Evolutionary conservation across 352 stramenopile species (phyloP), one percentile per base, ranked within the genome.

Genomic region (Phytophthora fragariaefolia): DNA sequence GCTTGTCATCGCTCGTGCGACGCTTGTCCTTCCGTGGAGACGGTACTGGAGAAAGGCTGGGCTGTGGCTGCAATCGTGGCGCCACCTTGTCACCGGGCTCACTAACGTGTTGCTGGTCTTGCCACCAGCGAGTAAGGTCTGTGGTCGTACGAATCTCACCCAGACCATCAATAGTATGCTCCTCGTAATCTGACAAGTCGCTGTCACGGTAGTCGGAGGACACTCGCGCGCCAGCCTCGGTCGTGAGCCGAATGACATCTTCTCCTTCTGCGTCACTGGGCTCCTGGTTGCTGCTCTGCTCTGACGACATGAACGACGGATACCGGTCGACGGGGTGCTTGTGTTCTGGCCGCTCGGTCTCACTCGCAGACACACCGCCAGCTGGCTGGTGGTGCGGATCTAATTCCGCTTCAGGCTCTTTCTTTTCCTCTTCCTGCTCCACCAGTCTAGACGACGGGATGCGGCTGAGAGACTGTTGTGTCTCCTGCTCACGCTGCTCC

Each of bases 101-200:
- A 23, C 69, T 71, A 3, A 60, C 28, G 17, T 24, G 43, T 17
- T 76, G 60, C 47, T 81, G 74, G 40, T 79, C 67, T 57, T 76
- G 73, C 74, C 77, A 83, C 74, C 76, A 79, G 18, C 77, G 71
- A 4, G 71, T 78, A 47, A 85, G 58, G 26, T 85, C 77, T 3
- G 77, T 82, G 24, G 77, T 85, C 13, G 62, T 77, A 30, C 77
- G 72, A 24, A 83, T 80, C 7, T 77, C 71, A 34, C 73, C 69
- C 38, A 75, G 45, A 9, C 42, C 69, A 46, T 83, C 69, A 17
- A 78, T 77, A 3, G 74, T 79, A 27, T 78, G 76, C 63, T 85
- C 77, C n/a, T 85, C 71, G 47, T 80, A 78, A 27, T 82, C 65
- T 9, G 69, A 71, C 45, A 76, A 47, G 58, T 74, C 66, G 55